phyloP scores from a whole-genome alignment of 352 stramenopile genomes.

The Phytophthora pinifolia region DNA sequence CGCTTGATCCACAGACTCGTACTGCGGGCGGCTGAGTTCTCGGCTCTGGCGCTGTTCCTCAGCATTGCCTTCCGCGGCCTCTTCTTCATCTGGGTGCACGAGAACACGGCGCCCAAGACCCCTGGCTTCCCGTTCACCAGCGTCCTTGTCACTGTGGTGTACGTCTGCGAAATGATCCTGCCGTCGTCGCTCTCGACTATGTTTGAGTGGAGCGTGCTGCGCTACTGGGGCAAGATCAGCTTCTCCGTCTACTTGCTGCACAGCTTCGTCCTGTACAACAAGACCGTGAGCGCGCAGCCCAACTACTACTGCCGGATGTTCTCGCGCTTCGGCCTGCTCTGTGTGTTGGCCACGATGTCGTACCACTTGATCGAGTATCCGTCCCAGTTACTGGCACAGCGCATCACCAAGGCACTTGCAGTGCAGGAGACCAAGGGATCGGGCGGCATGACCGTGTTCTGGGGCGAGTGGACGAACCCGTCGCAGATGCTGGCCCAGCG shows the following conservation, averaged over 20 bases:
- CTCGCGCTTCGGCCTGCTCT: slow-evolving; percentile 30
- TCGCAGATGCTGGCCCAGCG: slow-evolving; percentile 23
- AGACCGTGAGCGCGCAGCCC: slow-evolving; percentile 22
- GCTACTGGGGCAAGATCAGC: slow-evolving; percentile 45
- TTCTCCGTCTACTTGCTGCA: slow-evolving; percentile 57
- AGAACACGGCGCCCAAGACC: slow-evolving; percentile 22
- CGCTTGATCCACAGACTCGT: slow-evolving; percentile 17
- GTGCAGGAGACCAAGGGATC: slow-evolving; percentile 30
- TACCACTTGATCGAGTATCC: slow-evolving; percentile 55
- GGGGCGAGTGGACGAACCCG: slow-evolving; percentile 25
- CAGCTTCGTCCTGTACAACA: slow-evolving; percentile 37
- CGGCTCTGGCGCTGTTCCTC: slow-evolving; percentile 25
- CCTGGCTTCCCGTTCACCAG: slow-evolving; percentile 37
- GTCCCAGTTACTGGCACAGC: slow-evolving; percentile 43
- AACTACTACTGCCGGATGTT: slow-evolving; percentile 42
- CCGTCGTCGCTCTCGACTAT: slow-evolving; percentile 33
- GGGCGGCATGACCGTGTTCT: slow-evolving; percentile 22
- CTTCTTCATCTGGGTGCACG: slow-evolving; percentile 46
- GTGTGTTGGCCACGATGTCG: slow-evolving; percentile 31
- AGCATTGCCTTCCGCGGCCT: slow-evolving; percentile 37
- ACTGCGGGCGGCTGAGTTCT: slow-evolving; percentile 25
- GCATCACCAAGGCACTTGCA: slow-evolving; percentile 36
- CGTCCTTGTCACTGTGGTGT: slow-evolving; percentile 27
- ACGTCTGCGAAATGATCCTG: slow-evolving; percentile 42
- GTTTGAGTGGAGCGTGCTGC: slow-evolving; percentile 46